These are phyloP conservation scores for Aegilops tauschii DNA, from an alignment of 176 grass and related monocot species.

Conservation along the genomic window DNA sequence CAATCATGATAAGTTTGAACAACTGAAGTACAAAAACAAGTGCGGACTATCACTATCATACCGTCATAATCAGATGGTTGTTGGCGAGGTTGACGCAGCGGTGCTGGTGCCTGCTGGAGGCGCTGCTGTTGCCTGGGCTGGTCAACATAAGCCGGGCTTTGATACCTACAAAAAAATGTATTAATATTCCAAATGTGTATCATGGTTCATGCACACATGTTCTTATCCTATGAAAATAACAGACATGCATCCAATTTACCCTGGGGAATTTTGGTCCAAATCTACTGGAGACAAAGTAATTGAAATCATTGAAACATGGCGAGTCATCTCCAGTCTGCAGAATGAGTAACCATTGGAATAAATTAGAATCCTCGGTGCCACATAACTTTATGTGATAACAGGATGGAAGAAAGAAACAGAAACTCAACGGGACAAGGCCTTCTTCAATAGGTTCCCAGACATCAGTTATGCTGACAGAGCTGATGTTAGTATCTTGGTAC, in stretches of 20 bases:
- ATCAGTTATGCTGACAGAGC: slow-evolving; percentile 94
- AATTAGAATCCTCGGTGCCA: slow-evolving; percentile 8
- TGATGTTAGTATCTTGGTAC: slow-evolving; percentile 78
- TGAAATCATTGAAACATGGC: slow-evolving; percentile 94
- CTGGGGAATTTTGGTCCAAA: slow-evolving; percentile 67
- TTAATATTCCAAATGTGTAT: not conserved
- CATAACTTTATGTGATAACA: not conserved
- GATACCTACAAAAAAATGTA: slow-evolving; percentile 56
- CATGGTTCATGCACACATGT: not conserved
- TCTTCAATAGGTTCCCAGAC: slow-evolving; percentile 99
- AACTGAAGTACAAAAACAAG: not conserved
- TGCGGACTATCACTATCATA: slow-evolving; percentile 7
- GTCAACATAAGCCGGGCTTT: slow-evolving; percentile 58
- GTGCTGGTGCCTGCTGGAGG: slow-evolving; percentile 48
- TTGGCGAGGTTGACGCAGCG: slow-evolving; percentile 43
- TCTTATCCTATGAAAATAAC: not conserved
- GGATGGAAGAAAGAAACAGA: slow-evolving; percentile 15
- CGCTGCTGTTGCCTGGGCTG: slow-evolving; percentile 59
- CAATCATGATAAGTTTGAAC: not conserved
- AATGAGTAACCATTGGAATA: not conserved
- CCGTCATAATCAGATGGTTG: slow-evolving; percentile 58
- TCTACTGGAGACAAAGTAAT: slow-evolving; percentile 77
- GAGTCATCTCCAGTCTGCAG: slow-evolving; percentile 76
- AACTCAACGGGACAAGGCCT: slow-evolving; percentile 84
- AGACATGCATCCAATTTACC: slow-evolving; percentile 43